These are phyloP conservation scores for Uronychia setigera DNA, from an alignment of 73 alveolate genomes.

Conservation along the genomic window DNA sequence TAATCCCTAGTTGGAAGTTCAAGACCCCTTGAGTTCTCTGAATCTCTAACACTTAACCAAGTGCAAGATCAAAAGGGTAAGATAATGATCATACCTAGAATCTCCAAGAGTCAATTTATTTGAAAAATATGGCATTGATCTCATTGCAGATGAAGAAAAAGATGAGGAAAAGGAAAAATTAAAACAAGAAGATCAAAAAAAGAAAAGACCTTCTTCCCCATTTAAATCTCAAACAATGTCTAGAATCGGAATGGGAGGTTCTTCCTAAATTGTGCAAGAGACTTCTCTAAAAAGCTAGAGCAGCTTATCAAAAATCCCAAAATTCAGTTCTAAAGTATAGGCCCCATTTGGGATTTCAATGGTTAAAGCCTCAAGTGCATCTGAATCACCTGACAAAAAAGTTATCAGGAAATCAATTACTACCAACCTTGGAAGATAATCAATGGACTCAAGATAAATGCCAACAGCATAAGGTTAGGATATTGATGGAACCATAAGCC, in stretches of 20 bases:
- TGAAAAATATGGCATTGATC: neutral
- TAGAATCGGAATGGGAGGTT: too few relatives aligned
- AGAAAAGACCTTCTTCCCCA: too few relatives aligned
- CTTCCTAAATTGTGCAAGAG: too few relatives aligned
- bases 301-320: neutral
- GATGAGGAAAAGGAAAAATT: neutral
- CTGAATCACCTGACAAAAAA: neutral
- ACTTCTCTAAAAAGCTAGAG: too few relatives aligned
- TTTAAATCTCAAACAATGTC: too few relatives aligned
- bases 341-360: neutral
- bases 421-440: too few relatives aligned
- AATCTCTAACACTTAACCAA: too few relatives aligned
- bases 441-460: neutral
- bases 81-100: too few relatives aligned
- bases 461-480: neutral
- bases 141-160: neutral
- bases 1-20: too few relatives aligned
- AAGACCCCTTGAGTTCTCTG: too few relatives aligned
- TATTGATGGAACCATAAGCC: neutral
- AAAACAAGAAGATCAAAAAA: neutral
- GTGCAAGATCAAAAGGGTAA: too few relatives aligned
- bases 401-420: neutral
- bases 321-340: neutral
- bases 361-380: neutral
- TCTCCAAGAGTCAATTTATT: too few relatives aligned